Conservation (phyloP, 192 early-diverging fungal species). For the Phlyctochytrium planicorne region DNA sequence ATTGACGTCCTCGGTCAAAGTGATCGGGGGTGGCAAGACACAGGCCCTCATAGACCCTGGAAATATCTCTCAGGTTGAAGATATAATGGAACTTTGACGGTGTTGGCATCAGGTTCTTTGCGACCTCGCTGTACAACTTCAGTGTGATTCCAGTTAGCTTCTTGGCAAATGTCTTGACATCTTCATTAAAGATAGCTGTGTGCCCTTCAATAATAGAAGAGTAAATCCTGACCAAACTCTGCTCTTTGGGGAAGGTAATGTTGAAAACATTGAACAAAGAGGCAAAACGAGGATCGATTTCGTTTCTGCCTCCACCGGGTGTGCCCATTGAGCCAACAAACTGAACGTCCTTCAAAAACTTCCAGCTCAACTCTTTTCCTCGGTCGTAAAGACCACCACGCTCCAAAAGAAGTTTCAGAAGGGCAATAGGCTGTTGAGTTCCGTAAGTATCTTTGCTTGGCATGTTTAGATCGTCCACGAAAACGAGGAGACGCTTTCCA, state of each 20-base stretch:
- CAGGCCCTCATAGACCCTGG: slow-evolving; percentile 58
- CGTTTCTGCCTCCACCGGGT: slow-evolving; percentile 61
- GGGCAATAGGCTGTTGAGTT: slow-evolving; percentile 63
- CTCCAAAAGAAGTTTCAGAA: slow-evolving; percentile 60
- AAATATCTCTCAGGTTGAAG: slow-evolving; percentile 64
- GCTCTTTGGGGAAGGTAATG: slow-evolving; percentile 61
- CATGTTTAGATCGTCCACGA: slow-evolving; percentile 64
- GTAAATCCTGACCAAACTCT: slow-evolving; percentile 50
- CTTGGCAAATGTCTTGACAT: slow-evolving; percentile 31
- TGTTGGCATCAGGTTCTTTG: slow-evolving; percentile 57
- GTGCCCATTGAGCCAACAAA: slow-evolving; percentile 63
- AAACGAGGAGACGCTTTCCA: slow-evolving; percentile 53
- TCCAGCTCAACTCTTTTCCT: slow-evolving; percentile 65
- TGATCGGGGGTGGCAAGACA: slow-evolving; percentile 55
- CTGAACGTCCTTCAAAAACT: slow-evolving; percentile 60
- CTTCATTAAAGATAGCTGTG: slow-evolving; percentile 47
- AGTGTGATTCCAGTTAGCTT: slow-evolving; percentile 50
- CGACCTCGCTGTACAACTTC: slow-evolving; percentile 53
- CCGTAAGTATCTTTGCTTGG: slow-evolving; percentile 64
- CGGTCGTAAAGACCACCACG: slow-evolving; percentile 57
- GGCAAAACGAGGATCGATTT: slow-evolving; percentile 60
- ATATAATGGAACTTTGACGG: slow-evolving; percentile 67
- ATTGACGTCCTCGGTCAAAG: slow-evolving; percentile 49
- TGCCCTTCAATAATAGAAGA: slow-evolving; percentile 57
- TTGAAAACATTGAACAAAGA: slow-evolving; percentile 60